Base-by-base conservation (phyloP, 108 stramenopile genomes). In the Skeletonema grethae region DNA sequence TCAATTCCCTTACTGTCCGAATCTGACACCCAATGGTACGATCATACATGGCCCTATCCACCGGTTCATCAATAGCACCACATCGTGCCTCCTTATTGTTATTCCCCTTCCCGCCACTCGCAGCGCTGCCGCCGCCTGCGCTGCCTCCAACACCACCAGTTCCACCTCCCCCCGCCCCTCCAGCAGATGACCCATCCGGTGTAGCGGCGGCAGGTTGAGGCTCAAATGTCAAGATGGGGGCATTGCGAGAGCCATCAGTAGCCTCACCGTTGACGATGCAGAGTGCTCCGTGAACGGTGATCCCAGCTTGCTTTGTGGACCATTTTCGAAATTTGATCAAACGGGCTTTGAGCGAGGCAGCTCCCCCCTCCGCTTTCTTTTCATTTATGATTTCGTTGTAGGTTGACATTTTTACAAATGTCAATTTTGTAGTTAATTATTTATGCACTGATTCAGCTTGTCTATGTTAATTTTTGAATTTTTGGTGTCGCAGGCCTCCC, bases 251-350 rank as follows among this genome's bases (percentile, higher is more conserved):
- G 34, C 94, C 94, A 73, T 92, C 94, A 9, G 94, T 95, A 32
- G 94, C 94, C 73, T 95, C 94, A 24, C 90, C 89, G 63, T 92
- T 95, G 32, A 92, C 94, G 12, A 92, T 82, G 67, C 94, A 92
- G 38, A 95, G 53, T 18, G 88, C 82, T 9, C 87, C 84, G 67
- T 91, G 91, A 36, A 90, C 67, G 28, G 70, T 77, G 20, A 85
- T 85, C 25, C 82, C 71, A 0, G 91, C 91, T 28, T 89, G 84
- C 35, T 90, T 81, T 6, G 76, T 70, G 16, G 88, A 68, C 94
- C 94, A 95, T 58, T 87, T 82, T 8, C 94, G 91, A 80, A 95
- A 90, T 18, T 69, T 67, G 6, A 82, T 65, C 35, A 95, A 78
- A 5, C 94, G 87, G 36, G 61, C 63, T 38, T 89, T 85, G 11